These are phyloP conservation scores for Lophium mytilinum DNA, from an alignment of 495 filamentous ascomycete species.

Conservation along the genomic window DNA sequence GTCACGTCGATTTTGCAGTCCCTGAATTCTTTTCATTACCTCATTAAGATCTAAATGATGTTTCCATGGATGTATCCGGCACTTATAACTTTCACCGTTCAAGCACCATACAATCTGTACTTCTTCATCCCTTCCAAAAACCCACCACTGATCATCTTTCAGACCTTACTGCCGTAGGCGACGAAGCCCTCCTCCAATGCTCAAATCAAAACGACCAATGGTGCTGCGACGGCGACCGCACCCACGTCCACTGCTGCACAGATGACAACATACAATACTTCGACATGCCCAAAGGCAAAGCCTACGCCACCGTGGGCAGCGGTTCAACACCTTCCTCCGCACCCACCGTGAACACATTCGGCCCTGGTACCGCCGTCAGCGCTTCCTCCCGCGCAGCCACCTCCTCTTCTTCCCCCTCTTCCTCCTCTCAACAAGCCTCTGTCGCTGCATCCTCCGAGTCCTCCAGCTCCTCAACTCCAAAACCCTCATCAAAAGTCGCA, in stretches of 20 bases:
- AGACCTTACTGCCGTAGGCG: slow-evolving; percentile 14
- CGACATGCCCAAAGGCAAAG: slow-evolving; percentile 9
- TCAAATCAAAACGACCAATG: slow-evolving; percentile 18
- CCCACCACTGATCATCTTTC: not conserved
- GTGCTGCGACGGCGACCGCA: slow-evolving; percentile 22
- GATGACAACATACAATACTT: slow-evolving; percentile 10
- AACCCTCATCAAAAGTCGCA: not conserved
- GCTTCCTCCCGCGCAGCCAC: not conserved
- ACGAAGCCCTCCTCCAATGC: slow-evolving; percentile 19
- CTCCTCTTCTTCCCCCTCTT: not conserved
- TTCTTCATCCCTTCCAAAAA: too few relatives aligned
- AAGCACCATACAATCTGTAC: too few relatives aligned
- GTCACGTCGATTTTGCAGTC: too few relatives aligned
- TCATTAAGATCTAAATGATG: too few relatives aligned
- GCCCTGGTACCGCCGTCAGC: not conserved
- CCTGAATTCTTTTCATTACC: too few relatives aligned
- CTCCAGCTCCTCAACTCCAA: not conserved
- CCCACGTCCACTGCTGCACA: slow-evolving; percentile 17
- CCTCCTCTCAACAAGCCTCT: not conserved
- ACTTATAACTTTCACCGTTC: too few relatives aligned
- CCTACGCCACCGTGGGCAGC: slow-evolving; percentile 17
- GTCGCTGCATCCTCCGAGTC: not conserved
- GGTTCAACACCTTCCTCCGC: slow-evolving; percentile 1
- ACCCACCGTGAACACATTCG: not conserved
- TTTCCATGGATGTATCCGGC: too few relatives aligned